Base-by-base conservation (phyloP, 176 grass and related monocot genomes). In the Aegilops umbellulata region DNA sequence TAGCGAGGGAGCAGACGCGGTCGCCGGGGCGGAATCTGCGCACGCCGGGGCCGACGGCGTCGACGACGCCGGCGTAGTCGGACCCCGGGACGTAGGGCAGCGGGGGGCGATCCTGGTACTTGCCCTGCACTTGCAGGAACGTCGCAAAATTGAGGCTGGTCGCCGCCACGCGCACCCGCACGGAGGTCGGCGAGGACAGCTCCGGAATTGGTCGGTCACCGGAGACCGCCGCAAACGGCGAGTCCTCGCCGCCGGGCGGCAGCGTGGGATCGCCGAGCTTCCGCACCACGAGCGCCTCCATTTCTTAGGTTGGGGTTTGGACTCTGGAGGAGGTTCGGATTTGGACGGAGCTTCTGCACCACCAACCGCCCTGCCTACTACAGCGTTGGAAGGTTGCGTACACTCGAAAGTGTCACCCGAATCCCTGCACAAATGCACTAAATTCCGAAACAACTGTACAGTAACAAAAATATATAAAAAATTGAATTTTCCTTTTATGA, bases 121-220 rank as follows among this genome's bases (percentile, higher is more conserved):
- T 92, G 9, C 93, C 96, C 55, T 94, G 93, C 73, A 98, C 88
- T 58, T 95, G 93, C 61, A 98, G 91, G 81, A 92, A 94, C 17
- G 75, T 94, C 13, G 93, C 96, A 79, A 84, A 98, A 87, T 98
- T 98, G 29, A 98, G 88, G 84, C 96, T 95, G 24, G 89, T 95
- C 14, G 91, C 90, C 51, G 60, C 82, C 20, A 98, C 86, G 8
- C 96, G 93, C 65, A 98, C 88, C 2, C 91, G 85, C 41, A 98
- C 91, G 30, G 93, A 69, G 65, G 86, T 94, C 38, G 90, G 80
- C 80, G 91, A 92, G 62, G 83, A 19, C 63, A 95, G 88, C 23
- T 65, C 86, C 7, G 91, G 93, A 41, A 94, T 71, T 1, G 91
- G 84, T 2, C 86, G 69, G 17, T 78, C 87, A 13, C 82, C 25